Evolutionary conservation across 768 basidiomycete species (phyloP).

Genomic region (Pulveroboletus sp.): DNA sequence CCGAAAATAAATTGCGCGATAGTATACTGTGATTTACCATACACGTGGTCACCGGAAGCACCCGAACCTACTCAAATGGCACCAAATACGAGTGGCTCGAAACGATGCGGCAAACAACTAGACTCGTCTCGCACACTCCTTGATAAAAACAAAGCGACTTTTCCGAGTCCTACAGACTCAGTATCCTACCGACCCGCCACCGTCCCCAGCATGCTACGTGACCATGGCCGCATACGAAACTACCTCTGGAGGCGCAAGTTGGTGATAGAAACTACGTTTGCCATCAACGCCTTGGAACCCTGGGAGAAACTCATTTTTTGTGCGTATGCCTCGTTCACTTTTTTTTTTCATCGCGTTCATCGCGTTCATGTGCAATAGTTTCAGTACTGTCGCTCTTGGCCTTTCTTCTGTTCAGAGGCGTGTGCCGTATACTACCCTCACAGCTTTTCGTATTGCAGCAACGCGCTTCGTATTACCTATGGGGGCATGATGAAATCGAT

Average conservation of each 20-base stretch:
- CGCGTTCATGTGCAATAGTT: constrained; percentile 27
- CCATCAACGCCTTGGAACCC: constrained; percentile 55
- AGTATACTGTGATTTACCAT: too few species aligned
- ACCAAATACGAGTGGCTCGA: too few species aligned
- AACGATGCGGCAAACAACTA: too few species aligned
- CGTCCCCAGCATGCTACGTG: constrained; percentile 4
- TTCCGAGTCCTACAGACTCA: background rate
- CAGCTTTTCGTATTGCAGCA: constrained; percentile 50
- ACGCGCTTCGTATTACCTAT: constrained; percentile 60
- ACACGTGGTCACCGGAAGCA: background rate
- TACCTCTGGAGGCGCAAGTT: constrained; percentile 51
- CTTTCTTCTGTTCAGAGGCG: constrained; percentile 46
- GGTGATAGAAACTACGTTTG: constrained; percentile 58
- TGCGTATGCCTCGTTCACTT: constrained; percentile 32
- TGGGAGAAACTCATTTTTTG: constrained; percentile 65
- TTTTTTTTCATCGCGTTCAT: background rate
- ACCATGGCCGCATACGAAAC: constrained; percentile 24
- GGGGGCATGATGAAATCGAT: constrained; percentile 45
- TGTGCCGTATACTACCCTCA: constrained; percentile 55
- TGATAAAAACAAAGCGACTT: background rate
- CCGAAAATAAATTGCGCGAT: too few species aligned
- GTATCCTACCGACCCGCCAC: background rate
- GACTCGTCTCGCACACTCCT: background rate
- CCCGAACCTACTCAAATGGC: background rate
- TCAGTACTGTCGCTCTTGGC: constrained; percentile 37